Conservation (phyloP, 2,329 filamentous ascomycete species). For the Botrytis tulipae region DNA sequence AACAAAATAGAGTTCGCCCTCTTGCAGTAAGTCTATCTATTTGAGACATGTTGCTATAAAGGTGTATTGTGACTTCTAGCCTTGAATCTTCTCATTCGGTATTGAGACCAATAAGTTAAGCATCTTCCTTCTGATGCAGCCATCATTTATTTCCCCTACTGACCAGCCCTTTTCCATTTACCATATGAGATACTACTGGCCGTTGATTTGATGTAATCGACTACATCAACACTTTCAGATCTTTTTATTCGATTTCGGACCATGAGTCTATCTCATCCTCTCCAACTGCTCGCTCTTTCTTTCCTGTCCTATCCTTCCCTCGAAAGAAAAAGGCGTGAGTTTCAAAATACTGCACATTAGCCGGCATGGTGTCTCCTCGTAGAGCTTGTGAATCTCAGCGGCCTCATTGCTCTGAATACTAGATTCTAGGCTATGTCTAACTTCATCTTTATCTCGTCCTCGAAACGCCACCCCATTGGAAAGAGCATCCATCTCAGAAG, state of each 20-base stretch:
- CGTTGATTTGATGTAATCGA: background rate
- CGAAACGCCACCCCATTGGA: background rate
- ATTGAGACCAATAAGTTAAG: background rate
- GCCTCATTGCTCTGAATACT: background rate
- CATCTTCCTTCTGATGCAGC: background rate
- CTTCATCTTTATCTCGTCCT: background rate
- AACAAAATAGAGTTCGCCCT: background rate
- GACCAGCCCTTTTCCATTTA: background rate
- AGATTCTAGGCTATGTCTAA: background rate
- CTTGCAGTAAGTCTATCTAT: accelerated
- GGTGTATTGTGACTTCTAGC: background rate
- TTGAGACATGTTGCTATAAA: background rate
- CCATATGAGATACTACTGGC: background rate
- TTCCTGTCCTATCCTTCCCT: background rate
- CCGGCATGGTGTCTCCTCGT: background rate
- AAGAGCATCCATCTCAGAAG: background rate
- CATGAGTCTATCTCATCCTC: background rate
- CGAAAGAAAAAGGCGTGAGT: background rate
- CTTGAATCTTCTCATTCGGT: background rate
- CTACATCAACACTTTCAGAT: background rate
- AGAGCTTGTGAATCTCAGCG: background rate
- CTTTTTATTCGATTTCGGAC: background rate
- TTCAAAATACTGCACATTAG: background rate
- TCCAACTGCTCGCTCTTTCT: background rate
- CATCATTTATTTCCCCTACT: background rate